These are phyloP conservation scores for Ilyonectria sp. DNA, from an alignment of 2,329 filamentous ascomycete genomes.

Conservation along the genomic window DNA sequence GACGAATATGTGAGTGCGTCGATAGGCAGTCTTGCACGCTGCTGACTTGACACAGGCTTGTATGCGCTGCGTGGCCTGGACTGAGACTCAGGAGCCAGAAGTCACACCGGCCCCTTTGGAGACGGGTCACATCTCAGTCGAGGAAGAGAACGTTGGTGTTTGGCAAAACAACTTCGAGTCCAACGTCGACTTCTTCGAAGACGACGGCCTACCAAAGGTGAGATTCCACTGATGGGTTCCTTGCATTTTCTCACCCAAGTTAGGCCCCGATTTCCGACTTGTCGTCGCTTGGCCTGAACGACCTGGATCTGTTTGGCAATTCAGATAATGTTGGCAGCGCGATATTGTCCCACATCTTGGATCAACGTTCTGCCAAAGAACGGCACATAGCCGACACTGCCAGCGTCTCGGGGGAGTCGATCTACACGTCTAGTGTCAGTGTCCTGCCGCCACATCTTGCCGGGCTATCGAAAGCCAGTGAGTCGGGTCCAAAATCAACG, in stretches of 20 bases:
- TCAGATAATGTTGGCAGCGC: neutral
- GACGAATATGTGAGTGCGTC: constrained; percentile 50
- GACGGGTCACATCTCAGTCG: constrained; percentile 53
- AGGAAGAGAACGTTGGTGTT: constrained; percentile 43
- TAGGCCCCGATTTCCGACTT: constrained; percentile 49
- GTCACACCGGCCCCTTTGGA: constrained; percentile 50
- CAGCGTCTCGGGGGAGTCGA: constrained; percentile 27
- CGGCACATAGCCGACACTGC: neutral
- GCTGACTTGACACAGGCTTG: constrained; percentile 50
- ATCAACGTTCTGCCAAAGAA: neutral
- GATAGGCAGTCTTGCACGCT: neutral
- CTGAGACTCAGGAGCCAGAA: constrained; percentile 53
- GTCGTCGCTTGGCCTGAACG: constrained; percentile 41
- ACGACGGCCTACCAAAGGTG: constrained; percentile 41
- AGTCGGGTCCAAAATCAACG: neutral
- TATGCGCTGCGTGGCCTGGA: constrained; percentile 54
- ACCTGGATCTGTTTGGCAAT: constrained; percentile 10
- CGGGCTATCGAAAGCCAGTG: neutral
- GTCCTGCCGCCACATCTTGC: constrained; percentile 26
- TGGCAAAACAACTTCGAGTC: constrained; percentile 31
- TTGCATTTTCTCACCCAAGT: constrained; percentile 21
- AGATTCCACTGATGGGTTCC: neutral
- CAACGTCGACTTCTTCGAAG: constrained; percentile 47
- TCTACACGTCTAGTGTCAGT: constrained; percentile 1
- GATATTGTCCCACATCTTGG: constrained; percentile 6